Evolutionary conservation across 768 basidiomycete species (phyloP).

Genomic region (Calvatia gigantea): DNA sequence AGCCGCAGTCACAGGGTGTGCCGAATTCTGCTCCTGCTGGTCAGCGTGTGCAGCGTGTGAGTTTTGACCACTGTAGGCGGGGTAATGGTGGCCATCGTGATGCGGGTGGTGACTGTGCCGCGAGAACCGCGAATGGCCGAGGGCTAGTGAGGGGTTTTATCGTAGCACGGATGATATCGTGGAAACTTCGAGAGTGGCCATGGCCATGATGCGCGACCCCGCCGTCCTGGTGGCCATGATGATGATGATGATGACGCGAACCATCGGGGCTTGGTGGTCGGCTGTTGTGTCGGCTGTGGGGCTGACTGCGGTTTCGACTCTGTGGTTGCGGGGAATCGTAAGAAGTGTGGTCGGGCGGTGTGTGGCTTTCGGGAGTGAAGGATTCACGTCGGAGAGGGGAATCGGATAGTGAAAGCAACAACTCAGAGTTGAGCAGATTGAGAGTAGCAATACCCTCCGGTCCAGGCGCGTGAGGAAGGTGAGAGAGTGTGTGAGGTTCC

Average conservation of each 20-base stretch:
- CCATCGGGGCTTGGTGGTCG: conserved; percentile 3
- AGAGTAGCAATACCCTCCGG: conserved; percentile 45
- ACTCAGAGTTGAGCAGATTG: conserved; percentile 84
- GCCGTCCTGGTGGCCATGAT: too few species aligned
- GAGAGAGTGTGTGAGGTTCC: conserved; percentile 31
- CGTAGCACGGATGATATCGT: conserved; percentile 50
- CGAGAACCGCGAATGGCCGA: conserved; percentile 19
- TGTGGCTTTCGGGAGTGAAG: not conserved
- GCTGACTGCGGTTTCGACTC: not conserved
- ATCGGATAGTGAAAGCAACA: conserved; percentile 46
- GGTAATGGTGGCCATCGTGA: not conserved
- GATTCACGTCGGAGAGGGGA: conserved; percentile 13
- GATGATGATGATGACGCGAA: conserved; percentile 1
- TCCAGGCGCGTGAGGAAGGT: conserved; percentile 44
- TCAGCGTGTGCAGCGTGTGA: not conserved
- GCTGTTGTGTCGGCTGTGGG: conserved; percentile 1
- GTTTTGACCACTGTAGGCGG: too few species aligned
- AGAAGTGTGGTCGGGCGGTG: not conserved
- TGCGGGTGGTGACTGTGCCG: not conserved
- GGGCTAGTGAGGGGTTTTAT: conserved; percentile 61
- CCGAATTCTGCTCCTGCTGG: not conserved
- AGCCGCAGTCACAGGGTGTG: not conserved
- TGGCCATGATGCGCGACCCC: conserved; percentile 16
- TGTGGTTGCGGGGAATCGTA: not conserved
- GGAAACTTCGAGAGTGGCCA: conserved; percentile 45